Base-by-base conservation (phyloP, 164 flowering plant species). In the Tetrastigma voinierianum region DNA sequence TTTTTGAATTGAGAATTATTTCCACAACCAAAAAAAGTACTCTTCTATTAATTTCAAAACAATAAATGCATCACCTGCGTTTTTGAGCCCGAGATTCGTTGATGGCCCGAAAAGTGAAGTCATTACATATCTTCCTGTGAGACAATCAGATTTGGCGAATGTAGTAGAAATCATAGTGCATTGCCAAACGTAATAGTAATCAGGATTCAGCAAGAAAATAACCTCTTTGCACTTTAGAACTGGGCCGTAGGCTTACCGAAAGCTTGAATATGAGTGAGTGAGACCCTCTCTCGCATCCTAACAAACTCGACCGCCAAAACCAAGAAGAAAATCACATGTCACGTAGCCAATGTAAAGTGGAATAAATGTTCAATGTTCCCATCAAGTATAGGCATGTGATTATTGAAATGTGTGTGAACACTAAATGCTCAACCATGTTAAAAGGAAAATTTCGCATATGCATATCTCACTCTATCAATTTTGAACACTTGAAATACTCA, bases 71-170 rank as follows among this genome's bases (percentile, higher is more conserved):
- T 69, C 74, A 95, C 99, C 98, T 93, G 93, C 46, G 85, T 82
- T 96, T 96, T 59, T 87, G 96, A n/a, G n/a, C n/a, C n/a, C n/a
- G 97, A 72, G 99, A 91, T n/a, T 88, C 96, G 76, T 91, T 91
- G 46, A 96, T 96, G 57, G 97, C 99, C 77, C 99, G 74, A 69
- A 9, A 51, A 60, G 20, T 44, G n/a, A 24, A 59, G 62, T 57
- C 21, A 43, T 9, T 17, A 1, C 45, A 17, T 48, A 20, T 45
- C 19, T 59, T 51, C 2, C 43, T 64, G 19, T 2, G 12, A 32
- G 40, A 32, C 40, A 32, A 32, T 32, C 51, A 61, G 51, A 59
- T 20, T 14, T 46, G 46, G 58, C 12, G 2, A 56, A 57, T 11
- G 19, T n/a, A 48, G 32, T 25, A 21, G 52, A 63, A 15, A 14